Conservation (phyloP, 352 stramenopile species). For the Pseudoperonospora humuli region DNA sequence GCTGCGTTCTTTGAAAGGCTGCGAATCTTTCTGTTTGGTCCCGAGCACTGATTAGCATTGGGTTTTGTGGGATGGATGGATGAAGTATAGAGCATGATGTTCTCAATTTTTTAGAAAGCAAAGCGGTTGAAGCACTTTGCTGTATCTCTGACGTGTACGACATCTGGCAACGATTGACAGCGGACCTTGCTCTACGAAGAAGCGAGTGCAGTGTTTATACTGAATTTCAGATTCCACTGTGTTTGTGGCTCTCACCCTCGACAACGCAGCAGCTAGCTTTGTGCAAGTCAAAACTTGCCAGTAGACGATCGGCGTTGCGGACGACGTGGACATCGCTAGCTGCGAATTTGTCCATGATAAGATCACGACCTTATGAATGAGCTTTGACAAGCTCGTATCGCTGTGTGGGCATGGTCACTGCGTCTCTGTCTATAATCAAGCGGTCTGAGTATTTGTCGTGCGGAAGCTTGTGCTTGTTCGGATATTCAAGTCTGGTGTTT, state of each 20-base stretch:
- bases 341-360: slow-evolving; percentile 38
- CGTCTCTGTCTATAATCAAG: slow-evolving; percentile 34
- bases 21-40: slow-evolving; percentile 29
- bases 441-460: slow-evolving; percentile 28
- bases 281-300: slow-evolving; percentile 41
- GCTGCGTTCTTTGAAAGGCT: slow-evolving; percentile 38
- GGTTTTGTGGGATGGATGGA: slow-evolving; percentile 7
- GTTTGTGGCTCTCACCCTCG: slow-evolving; percentile 21
- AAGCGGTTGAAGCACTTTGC: slow-evolving; percentile 8
- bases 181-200: slow-evolving; percentile 25
- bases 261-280: slow-evolving; percentile 24
- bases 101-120: too few species aligned
- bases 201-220: too few species aligned
- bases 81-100: slow-evolving; percentile 3
- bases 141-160: neutral
- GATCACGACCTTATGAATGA: slow-evolving; percentile 47
- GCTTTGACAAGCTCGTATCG: slow-evolving; percentile 38
- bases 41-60: slow-evolving; percentile 6
- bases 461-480: slow-evolving; percentile 10
- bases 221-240: slow-evolving; percentile 39
- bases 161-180: slow-evolving; percentile 8
- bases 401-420: slow-evolving; percentile 31
- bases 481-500: slow-evolving; percentile 9
- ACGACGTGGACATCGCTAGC: slow-evolving; percentile 47
- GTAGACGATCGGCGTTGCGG: slow-evolving; percentile 41